Percentiles rank a stretch among this genome's conserved stretches.
phyloP scores from a whole-genome alignment of 768 basidiomycete species.

The Chalciporus sphaerocephalus region DNA sequence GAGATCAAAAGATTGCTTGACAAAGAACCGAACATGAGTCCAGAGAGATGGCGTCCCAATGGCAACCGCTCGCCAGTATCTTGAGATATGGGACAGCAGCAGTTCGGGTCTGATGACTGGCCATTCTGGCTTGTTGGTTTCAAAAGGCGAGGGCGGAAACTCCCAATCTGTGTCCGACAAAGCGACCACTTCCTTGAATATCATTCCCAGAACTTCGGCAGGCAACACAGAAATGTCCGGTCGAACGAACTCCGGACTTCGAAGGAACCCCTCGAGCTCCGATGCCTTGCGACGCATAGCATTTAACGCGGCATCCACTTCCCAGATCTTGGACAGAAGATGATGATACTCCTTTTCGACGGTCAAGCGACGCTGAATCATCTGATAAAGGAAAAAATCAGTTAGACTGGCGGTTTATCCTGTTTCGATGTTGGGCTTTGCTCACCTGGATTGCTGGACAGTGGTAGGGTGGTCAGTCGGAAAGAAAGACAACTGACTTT shows the following conservation, averaged over 20 bases:
- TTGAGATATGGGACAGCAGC: slow-evolving; percentile 40
- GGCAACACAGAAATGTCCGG: slow-evolving; percentile 21
- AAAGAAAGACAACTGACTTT: slow-evolving; percentile 4
- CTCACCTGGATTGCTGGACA: slow-evolving; percentile 11
- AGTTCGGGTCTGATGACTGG: slow-evolving; percentile 26
- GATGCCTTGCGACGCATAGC: slow-evolving; percentile 19
- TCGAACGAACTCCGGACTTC: not conserved
- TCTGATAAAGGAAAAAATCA: slow-evolving; percentile 2
- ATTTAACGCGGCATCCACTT: slow-evolving; percentile 16
- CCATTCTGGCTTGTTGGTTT: slow-evolving; percentile 7
- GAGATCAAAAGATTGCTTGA: slow-evolving; percentile 26
- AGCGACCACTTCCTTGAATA: slow-evolving; percentile 19
- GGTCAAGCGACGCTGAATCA: slow-evolving; percentile 5
- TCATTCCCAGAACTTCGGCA: slow-evolving; percentile 25
- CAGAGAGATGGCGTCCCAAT: slow-evolving; percentile 38
- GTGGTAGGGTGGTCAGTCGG: not conserved
- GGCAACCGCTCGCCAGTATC: slow-evolving; percentile 39
- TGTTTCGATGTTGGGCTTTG: not conserved
- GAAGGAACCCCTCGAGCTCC: slow-evolving; percentile 8
- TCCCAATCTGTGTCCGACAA: slow-evolving; percentile 2
- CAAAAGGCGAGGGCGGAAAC: slow-evolving; percentile 1
- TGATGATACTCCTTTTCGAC: slow-evolving; percentile 13
- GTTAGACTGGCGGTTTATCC: not conserved
- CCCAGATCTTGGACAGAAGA: slow-evolving; percentile 19
- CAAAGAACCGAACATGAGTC: slow-evolving; percentile 28